A percentile compares a stretch with the other conserved stretches of the same genome.
These are phyloP conservation scores for Populus trichocarpa DNA, from an alignment of 441 rosid species.

Conservation along the genomic window DNA sequence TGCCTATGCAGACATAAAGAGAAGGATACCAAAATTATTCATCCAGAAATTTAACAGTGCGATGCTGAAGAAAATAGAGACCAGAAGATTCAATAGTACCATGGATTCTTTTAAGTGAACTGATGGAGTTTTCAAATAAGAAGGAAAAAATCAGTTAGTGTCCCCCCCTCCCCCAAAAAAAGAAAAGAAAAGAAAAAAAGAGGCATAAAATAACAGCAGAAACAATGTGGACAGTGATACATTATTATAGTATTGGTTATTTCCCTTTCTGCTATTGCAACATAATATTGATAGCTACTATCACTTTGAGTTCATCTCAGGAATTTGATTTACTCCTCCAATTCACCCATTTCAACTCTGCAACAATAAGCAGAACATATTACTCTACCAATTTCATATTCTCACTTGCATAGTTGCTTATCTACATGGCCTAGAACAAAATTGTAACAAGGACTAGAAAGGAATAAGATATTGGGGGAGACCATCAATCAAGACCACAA, in stretches of 20 bases:
- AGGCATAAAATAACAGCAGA: neutral
- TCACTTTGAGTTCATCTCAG: neutral
- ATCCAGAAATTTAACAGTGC: neutral
- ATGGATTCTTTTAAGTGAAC: neutral
- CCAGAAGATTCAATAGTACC: neutral
- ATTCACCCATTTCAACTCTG: neutral
- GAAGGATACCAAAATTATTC: neutral
- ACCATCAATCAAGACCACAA: constrained; percentile 9
- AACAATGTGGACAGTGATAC: neutral
- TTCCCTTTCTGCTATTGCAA: neutral
- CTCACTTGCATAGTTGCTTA: neutral
- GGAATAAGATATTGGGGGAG: neutral
- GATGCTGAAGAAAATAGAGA: neutral
- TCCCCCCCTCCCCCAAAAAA: too few relatives aligned
- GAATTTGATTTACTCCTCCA: neutral
- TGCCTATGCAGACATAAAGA: neutral
- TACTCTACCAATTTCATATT: neutral
- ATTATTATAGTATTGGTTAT: neutral
- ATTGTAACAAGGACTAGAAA: neutral
- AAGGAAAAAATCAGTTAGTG: neutral
- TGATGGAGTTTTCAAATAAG: neutral
- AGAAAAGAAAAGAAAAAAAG: too few relatives aligned
- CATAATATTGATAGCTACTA: neutral
- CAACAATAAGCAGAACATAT: neutral
- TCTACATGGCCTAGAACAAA: neutral